A percentile compares a stretch with the other conserved stretches of the same genome.
These are phyloP conservation scores for Saccharum spontaneum DNA, from an alignment of 176 grass and related monocot genomes.

Conservation along the genomic window DNA sequence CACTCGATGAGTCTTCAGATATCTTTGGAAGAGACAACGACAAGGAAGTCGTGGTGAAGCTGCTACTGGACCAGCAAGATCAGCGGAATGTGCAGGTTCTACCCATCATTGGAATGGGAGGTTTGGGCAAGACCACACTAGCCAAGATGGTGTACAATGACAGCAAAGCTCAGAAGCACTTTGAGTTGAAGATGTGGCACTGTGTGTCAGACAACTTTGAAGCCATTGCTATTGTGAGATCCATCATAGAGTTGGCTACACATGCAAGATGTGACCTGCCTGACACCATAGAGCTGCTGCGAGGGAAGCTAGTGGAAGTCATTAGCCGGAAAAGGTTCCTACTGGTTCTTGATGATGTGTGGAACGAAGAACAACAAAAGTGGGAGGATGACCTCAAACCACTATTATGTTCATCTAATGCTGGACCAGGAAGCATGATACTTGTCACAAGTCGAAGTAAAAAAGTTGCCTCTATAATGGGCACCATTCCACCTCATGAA, in stretches of 20 bases:
- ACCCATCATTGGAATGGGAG: background rate
- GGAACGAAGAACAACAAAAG: background rate
- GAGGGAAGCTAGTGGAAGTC: background rate
- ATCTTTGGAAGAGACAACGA: background rate
- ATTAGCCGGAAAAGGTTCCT: background rate
- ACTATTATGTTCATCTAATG: background rate
- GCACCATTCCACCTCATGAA: background rate
- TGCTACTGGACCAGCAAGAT: background rate
- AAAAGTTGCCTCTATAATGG: background rate
- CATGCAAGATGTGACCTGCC: background rate
- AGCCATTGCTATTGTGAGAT: background rate
- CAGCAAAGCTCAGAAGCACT: background rate
- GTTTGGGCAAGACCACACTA: background rate
- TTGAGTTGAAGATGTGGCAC: constrained; percentile 7
- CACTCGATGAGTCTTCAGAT: background rate
- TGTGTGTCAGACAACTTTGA: background rate
- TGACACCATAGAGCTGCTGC: background rate
- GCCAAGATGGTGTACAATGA: background rate
- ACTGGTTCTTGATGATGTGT: background rate
- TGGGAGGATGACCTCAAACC: background rate
- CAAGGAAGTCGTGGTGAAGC: background rate
- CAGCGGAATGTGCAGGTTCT: background rate
- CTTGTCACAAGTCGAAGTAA: background rate
- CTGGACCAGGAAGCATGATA: background rate
- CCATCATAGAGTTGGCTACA: background rate